Evolutionary conservation across 2,329 filamentous ascomycete species (phyloP), one percentile per base, ranked within the genome.

Genomic region (Sclerotinia minor): DNA sequence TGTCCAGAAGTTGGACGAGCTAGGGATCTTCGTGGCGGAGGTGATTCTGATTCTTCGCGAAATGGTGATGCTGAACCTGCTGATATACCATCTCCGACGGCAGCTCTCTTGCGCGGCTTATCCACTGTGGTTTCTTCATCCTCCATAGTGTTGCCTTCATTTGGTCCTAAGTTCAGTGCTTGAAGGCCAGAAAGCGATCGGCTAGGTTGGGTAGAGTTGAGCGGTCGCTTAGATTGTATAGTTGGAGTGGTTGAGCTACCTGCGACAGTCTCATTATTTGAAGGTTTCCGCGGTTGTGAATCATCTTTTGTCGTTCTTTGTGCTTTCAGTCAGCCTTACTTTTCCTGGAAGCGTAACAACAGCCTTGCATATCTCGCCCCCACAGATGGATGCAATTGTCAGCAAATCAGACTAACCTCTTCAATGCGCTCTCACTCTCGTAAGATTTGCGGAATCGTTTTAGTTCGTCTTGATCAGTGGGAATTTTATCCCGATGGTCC

Each of bases 11-110:
- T 67, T 13, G 72, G 71, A 19, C 73, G 61, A 17, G 69, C 71
- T 68, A 73, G 73, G 41, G 71, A 73, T 59, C 69, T 67, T 55
- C 72, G 65, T 7, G 73, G 73, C 21, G 71, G 70, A 17, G 73
- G 73, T 9, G 73, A 72, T 13, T 65, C 47, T 1, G 71, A 72
- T 26, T 70, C 50, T 26, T 75, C 71, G 21, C 74, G 70, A 15
- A 66, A 69, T 8, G 75, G 73, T 7, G 68, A 71, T 8, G 64
- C 71, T 38, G 73, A 75, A 2, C 74, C 73, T 49, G 71, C 70
- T n/a, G 71, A 73, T 44, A 76, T 76, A 24, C 75, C 74, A 64
- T 75, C 74, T 2, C 74, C 75, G 6, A 72, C 61, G 0, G 74
- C 75, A 11, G 70, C 67, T 59, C 72, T 69, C 44, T 76, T 76